Conservation (phyloP, 2,329 filamentous ascomycete genomes). For the Penicillium sp. region DNA sequence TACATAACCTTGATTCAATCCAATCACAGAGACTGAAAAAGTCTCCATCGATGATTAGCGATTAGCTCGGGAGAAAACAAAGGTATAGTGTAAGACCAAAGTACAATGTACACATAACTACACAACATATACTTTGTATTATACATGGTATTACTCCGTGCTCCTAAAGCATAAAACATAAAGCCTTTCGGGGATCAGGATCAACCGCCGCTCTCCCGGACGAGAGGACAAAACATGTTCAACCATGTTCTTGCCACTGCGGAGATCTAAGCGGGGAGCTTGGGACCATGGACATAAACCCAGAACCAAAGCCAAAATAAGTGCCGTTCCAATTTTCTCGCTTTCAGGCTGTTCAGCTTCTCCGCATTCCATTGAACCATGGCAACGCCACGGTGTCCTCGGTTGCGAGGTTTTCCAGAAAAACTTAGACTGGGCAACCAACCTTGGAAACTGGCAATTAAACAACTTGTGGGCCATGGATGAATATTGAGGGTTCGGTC, state of each 20-base stretch:
- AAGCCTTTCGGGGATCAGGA: background rate
- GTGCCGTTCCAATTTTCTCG: background rate
- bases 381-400: background rate
- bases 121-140: background rate
- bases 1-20: background rate
- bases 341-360: background rate
- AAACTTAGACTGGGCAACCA: background rate
- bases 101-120: background rate
- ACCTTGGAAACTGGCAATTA: background rate
- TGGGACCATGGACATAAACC: background rate
- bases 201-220: conserved; percentile 8
- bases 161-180: background rate
- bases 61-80: background rate
- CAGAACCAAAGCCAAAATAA: background rate
- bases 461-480: background rate
- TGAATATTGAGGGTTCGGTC: background rate
- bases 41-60: background rate
- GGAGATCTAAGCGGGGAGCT: conserved; percentile 1
- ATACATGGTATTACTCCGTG: background rate
- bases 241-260: background rate
- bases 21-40: background rate
- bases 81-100: background rate
- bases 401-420: background rate
- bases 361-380: conserved; percentile 4
- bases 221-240: background rate